Evolutionary conservation across 176 grass and related monocot species (phyloP), one percentile per base, ranked within the genome.

Genomic region (Cymbopogon citratus): DNA sequence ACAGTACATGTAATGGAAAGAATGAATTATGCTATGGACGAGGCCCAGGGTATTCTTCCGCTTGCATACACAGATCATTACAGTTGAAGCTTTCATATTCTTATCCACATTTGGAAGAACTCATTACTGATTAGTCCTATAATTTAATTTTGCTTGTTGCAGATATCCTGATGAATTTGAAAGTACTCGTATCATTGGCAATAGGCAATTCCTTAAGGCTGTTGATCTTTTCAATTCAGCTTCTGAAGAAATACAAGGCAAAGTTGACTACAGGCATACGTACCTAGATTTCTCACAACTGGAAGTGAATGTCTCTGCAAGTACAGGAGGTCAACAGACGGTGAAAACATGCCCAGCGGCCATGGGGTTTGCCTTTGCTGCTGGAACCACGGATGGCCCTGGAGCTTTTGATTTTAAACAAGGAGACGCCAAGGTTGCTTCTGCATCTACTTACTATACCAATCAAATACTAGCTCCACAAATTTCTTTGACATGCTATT

Each of bases 371-470:
- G 90, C 90, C 76, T 98, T 98, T 85, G 95, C 92, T 74, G 95
- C 95, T 81, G 95, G 95, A 85, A 98, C 95, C 76, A 99, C 96
- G 49, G 96, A 99, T 85, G 96, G 96, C 6, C 95, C 95, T 86
- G 95, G 95, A 38, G 90, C 90, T 75, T 98, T 95, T 88, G 95
- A 98, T 87, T 98, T 98, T 81, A 88, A 83, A 73, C 95, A 98
- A 91, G 95, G 92, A 82, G 95, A 98, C 73, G 76, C 60, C 69
- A 82, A 90, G 91, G 95, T 98, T 94, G 43, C 64, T 69, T 78
- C 34, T 62, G 35, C 39, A 41, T 41, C 1, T 41, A 9, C 39
- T 41, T 0, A 36, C 52, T 80, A 19, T 54, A 46, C 43, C 27
- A 74, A 89, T 74, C 29, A 82, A 77, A 82, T 66, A 61, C n/a